phyloP scores from a whole-genome alignment of 305 asterid genomes.

The Nicotiana rustica region DNA sequence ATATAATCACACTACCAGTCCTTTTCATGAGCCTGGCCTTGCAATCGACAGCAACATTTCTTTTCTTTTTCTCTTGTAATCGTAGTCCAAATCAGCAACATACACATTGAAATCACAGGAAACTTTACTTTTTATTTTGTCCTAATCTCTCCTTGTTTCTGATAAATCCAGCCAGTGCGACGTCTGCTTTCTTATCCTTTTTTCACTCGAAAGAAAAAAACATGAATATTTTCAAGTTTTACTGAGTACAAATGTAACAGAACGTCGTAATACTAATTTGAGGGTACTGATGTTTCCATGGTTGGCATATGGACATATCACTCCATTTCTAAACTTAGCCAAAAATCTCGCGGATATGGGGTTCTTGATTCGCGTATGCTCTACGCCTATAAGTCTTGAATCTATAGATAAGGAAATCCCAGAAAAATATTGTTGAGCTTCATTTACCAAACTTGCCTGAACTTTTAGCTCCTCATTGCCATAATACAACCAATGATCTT shows the following conservation, averaged over 20 bases:
- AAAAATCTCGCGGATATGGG: constrained; percentile 38
- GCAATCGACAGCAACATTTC: not conserved
- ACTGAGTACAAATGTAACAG: not conserved
- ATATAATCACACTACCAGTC: too few species aligned
- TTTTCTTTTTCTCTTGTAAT: not conserved
- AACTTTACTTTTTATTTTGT: not conserved
- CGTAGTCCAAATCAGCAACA: not conserved
- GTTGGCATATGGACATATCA: constrained; percentile 42
- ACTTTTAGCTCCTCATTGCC: constrained; percentile 35
- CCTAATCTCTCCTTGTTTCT: not conserved
- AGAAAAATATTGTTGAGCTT: constrained; percentile 40
- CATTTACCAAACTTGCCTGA: constrained; percentile 35
- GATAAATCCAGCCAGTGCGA: not conserved
- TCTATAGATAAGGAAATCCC: constrained; percentile 27
- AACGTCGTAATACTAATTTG: not conserved
- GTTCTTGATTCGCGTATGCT: constrained; percentile 30
- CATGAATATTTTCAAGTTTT: not conserved
- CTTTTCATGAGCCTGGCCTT: not conserved
- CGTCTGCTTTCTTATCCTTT: not conserved
- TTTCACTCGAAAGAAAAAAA: not conserved
- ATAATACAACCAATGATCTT: constrained; percentile 41
- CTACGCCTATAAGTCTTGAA: constrained; percentile 33
- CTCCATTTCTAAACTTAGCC: constrained; percentile 42
- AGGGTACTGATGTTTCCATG: constrained; percentile 42
- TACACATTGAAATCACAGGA: constrained; percentile 15